These are phyloP conservation scores for Gossypium australe DNA, from an alignment of 345 rosid species.

Conservation along the genomic window DNA sequence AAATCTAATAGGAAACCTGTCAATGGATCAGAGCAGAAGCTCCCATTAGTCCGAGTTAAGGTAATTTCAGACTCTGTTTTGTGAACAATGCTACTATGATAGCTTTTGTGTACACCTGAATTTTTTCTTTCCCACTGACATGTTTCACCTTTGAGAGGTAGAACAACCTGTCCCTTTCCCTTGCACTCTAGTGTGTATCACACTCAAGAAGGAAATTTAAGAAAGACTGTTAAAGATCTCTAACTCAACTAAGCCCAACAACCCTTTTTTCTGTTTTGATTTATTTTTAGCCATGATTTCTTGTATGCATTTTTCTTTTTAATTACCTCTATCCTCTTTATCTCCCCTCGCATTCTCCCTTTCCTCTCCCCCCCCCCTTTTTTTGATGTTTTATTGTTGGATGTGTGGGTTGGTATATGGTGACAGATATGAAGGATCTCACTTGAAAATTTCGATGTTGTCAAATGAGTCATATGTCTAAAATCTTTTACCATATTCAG, in stretches of 20 bases:
- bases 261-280: neutral
- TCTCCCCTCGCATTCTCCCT: neutral
- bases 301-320: neutral
- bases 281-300: neutral
- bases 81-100: neutral
- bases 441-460: neutral
- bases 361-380: neutral
- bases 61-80: conserved; percentile 29
- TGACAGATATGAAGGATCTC: neutral
- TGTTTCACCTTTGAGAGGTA: conserved; percentile 5
- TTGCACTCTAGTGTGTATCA: neutral
- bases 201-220: neutral
- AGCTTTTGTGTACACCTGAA: neutral
- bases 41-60: conserved; percentile 88
- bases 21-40: conserved; percentile 60
- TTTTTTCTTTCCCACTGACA: neutral
- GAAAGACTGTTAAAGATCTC: conserved; percentile 1
- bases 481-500: neutral
- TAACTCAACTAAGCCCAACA: neutral
- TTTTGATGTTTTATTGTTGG: neutral
- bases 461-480: neutral
- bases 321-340: neutral
- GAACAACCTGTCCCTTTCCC: neutral
- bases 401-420: neutral
- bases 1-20: conserved; percentile 55